These are phyloP conservation scores for Favolaschia claudopus DNA, from an alignment of 768 basidiomycete species.

Conservation along the genomic window DNA sequence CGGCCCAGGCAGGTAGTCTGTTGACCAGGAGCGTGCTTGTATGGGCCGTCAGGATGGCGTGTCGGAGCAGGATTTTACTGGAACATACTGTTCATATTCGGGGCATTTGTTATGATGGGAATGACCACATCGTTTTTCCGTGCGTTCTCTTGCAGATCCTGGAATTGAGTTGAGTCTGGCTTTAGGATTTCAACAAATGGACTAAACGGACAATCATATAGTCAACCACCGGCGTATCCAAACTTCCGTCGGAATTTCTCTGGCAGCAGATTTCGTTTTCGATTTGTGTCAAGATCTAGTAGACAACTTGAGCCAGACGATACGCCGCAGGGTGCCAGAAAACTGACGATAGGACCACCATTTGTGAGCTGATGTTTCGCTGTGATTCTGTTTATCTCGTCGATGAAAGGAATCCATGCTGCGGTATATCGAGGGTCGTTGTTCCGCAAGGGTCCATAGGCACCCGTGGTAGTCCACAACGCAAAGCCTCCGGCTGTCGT, in stretches of 20 bases:
- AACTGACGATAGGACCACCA: conserved; percentile 19
- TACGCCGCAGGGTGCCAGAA: background rate
- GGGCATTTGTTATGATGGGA: conserved; percentile 20
- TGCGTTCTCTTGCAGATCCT: conserved; percentile 18
- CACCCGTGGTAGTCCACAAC: conserved; percentile 60
- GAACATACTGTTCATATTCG: conserved; percentile 16
- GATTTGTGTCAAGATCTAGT: conserved; percentile 19
- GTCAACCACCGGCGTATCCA: conserved; percentile 12
- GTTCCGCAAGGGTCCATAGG: conserved; percentile 56
- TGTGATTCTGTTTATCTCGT: conserved; percentile 14
- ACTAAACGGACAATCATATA: conserved; percentile 18
- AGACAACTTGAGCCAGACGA: background rate
- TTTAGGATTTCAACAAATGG: background rate
- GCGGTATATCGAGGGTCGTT: conserved; percentile 57
- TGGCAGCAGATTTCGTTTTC: conserved; percentile 22
- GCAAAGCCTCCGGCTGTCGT: conserved; percentile 67
- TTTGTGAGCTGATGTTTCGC: conserved; percentile 16
- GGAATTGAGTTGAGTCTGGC: background rate
- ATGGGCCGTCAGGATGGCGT: background rate
- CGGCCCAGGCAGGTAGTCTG: conserved; percentile 20
- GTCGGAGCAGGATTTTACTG: background rate
- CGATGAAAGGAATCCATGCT: conserved; percentile 47
- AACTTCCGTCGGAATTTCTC: conserved; percentile 12
- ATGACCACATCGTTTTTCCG: conserved; percentile 13
- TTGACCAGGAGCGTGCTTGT: conserved; percentile 16